These are phyloP conservation scores for Colletotrichum euphorbiae DNA, from an alignment of 2,329 filamentous ascomycete genomes.

Conservation along the genomic window DNA sequence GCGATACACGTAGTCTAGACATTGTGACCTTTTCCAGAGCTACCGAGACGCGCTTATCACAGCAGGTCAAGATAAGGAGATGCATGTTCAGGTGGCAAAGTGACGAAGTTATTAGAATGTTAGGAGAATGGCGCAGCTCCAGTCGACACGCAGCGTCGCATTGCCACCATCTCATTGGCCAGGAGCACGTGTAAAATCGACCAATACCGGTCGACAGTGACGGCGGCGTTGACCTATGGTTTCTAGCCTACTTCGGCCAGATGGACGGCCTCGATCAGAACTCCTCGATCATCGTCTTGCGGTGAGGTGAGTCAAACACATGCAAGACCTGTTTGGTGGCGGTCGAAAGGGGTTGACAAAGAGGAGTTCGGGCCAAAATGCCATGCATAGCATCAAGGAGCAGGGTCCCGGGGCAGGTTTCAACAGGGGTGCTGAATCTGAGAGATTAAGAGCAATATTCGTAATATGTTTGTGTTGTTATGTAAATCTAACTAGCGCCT, in stretches of 20 bases:
- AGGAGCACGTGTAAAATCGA: background rate
- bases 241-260: background rate
- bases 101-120: conserved; percentile 1
- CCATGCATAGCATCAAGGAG: too few species aligned
- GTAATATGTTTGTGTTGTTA: too few species aligned
- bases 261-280: conserved; percentile 15
- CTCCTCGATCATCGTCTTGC: conserved; percentile 13
- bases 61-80: background rate
- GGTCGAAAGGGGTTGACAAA: background rate
- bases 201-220: background rate
- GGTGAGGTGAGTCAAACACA: conserved; percentile 22
- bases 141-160: background rate
- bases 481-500: too few species aligned
- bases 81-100: background rate
- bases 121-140: background rate
- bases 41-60: background rate
- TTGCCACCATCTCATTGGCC: background rate
- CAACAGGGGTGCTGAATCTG: too few species aligned
- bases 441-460: too few species aligned
- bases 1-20: too few species aligned
- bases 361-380: conserved; percentile 1
- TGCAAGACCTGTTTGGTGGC: background rate
- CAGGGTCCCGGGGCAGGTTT: too few species aligned
- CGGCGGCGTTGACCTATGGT: background rate
- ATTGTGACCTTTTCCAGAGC: background rate